A percentile compares a stretch with the other conserved stretches of the same genome.
These are phyloP conservation scores for Nakaseomyces bracarensis DNA, from an alignment of 1,139 yeast species.

Conservation along the genomic window DNA sequence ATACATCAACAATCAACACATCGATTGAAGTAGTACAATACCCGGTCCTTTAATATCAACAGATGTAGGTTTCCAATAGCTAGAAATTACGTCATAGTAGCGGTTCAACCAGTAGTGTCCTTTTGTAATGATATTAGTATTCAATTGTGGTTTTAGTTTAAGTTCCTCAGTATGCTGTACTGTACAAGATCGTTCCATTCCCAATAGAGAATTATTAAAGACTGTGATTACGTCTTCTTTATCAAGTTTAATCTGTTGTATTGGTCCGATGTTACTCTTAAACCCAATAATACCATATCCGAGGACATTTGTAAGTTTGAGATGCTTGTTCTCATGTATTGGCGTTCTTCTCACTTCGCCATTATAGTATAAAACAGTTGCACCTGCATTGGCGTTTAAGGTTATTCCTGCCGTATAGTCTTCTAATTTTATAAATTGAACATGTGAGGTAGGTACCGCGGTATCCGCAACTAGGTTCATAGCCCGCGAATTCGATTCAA, in stretches of 20 bases:
- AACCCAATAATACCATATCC: not conserved
- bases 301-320: not conserved
- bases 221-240: not conserved
- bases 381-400: not conserved
- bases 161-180: not conserved
- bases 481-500: not conserved
- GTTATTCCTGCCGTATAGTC: not conserved
- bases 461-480: not conserved
- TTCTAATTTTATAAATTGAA: not conserved
- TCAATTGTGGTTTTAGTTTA: not conserved
- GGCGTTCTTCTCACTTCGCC: not conserved
- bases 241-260: not conserved
- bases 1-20: too few relatives aligned
- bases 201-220: not conserved
- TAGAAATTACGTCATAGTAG: not conserved
- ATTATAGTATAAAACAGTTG: not conserved
- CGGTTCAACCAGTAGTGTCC: too few relatives aligned
- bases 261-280: not conserved
- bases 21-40: not conserved
- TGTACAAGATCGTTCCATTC: not conserved
- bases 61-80: not conserved
- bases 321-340: not conserved
- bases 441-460: conserved; percentile 1
- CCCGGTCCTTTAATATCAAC: not conserved
- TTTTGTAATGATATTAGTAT: too few relatives aligned